phyloP scores from a whole-genome alignment of 306 rosid genomes.

The Comarum palustre region DNA sequence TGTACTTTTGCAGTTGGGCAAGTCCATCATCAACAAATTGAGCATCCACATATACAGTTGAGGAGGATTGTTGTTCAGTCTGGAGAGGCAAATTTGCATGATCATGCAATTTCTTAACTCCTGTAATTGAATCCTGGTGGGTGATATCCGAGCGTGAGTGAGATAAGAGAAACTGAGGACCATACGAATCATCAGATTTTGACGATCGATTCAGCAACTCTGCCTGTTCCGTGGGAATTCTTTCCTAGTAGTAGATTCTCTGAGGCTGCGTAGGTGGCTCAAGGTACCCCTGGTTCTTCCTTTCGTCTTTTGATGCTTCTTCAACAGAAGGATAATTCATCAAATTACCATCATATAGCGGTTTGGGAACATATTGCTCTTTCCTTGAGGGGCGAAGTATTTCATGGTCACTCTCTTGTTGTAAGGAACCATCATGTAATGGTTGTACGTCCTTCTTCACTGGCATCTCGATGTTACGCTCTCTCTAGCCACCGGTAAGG shows the following conservation, averaged over 20 bases:
- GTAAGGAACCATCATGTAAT: slow-evolving; percentile 44
- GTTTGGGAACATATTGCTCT: slow-evolving; percentile 36
- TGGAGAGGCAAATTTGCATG: slow-evolving; percentile 40
- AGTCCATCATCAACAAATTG: slow-evolving; percentile 45
- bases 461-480: slow-evolving; percentile 41
- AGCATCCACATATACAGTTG: slow-evolving; percentile 35
- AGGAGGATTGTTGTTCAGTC: slow-evolving; percentile 38
- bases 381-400: slow-evolving; percentile 32
- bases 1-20: slow-evolving; percentile 40
- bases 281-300: slow-evolving; percentile 47
- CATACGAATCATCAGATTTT: slow-evolving; percentile 81
- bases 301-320: slow-evolving; percentile 52
- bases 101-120: slow-evolving; percentile 35
- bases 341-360: slow-evolving; percentile 29
- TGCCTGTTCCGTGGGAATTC: slow-evolving; percentile 80
- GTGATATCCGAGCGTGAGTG: slow-evolving; percentile 54
- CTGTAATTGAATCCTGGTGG: slow-evolving; percentile 41
- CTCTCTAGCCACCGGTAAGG: slow-evolving; percentile 25
- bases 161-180: slow-evolving; percentile 53
- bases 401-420: slow-evolving; percentile 41
- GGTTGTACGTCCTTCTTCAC: slow-evolving; percentile 35
- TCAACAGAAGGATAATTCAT: slow-evolving; percentile 26
- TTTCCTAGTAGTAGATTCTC: slow-evolving; percentile 79
- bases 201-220: slow-evolving; percentile 74
- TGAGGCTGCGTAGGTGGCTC: slow-evolving; percentile 69